These are phyloP conservation scores for Tagetes patula DNA, from an alignment of 129 eudicot genomes.

Conservation along the genomic window DNA sequence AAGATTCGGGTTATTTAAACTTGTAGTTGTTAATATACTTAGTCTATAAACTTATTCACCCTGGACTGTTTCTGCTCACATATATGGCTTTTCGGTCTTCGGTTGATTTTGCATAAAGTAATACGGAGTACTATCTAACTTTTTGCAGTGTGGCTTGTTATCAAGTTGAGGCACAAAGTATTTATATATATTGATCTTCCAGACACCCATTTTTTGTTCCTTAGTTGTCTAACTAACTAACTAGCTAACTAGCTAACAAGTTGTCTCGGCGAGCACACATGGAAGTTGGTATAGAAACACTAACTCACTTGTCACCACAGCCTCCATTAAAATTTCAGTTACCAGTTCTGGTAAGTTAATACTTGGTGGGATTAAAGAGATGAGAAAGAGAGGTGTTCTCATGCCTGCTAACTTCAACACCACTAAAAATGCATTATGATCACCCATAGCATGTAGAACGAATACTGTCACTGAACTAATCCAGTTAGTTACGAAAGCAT, in stretches of 20 bases:
- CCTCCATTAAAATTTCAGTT: not conserved
- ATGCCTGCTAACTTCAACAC: not conserved
- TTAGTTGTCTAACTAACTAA: not conserved
- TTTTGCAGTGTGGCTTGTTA: not conserved
- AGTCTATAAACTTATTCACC: not conserved
- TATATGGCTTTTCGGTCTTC: not conserved
- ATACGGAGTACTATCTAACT: not conserved
- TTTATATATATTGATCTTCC: not conserved
- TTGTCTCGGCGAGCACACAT: not conserved
- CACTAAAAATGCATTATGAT: not conserved
- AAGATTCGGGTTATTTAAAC: not conserved
- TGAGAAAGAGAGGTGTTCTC: not conserved
- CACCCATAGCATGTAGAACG: not conserved
- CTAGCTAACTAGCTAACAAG: not conserved
- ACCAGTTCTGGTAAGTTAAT: not conserved
- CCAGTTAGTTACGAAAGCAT: constrained; percentile 8
- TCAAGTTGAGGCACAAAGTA: not conserved
- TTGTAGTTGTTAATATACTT: not conserved
- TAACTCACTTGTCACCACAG: not conserved
- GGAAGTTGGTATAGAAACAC: not conserved
- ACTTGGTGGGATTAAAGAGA: not conserved
- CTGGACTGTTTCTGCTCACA: not conserved
- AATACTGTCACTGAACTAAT: not conserved
- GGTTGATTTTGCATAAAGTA: not conserved
- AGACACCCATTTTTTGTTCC: not conserved